A percentile compares a stretch with the other conserved stretches of the same genome.
Conservation (phyloP, 768 basidiomycete genomes). For the Lactarius sanguifluus region DNA sequence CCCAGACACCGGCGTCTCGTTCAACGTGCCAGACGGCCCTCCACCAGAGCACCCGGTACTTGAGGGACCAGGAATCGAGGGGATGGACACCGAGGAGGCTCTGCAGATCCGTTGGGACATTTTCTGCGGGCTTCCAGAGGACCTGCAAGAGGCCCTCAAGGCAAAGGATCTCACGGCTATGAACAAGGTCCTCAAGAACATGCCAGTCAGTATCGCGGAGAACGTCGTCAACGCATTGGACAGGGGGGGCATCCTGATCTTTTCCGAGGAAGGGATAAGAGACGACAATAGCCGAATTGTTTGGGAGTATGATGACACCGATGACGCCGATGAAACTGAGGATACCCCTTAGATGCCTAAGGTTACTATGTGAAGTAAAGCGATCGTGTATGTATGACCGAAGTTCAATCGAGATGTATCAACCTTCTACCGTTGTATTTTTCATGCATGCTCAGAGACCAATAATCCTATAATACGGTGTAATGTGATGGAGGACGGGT, state of each 20-base stretch:
- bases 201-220: constrained; percentile 85
- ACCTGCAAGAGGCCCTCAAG: constrained; percentile 73
- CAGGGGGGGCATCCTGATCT: constrained; percentile 86
- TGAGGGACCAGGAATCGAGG: constrained; percentile 87
- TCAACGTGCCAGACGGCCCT: constrained; percentile 95
- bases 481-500: not conserved
- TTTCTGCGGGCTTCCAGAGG: constrained; percentile 65
- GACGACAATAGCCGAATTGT: constrained; percentile 54
- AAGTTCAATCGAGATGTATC: not conserved
- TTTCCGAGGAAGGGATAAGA: constrained; percentile 71
- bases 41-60: constrained; percentile 83
- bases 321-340: constrained; percentile 22
- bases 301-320: constrained; percentile 28
- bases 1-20: constrained; percentile 67
- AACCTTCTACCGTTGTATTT: not conserved
- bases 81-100: constrained; percentile 78
- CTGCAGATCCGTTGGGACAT: constrained; percentile 91
- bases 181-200: constrained; percentile 83
- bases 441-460: not conserved
- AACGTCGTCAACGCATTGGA: constrained; percentile 77
- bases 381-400: not conserved
- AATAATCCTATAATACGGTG: not conserved
- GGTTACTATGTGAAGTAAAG: not conserved
- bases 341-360: not conserved
- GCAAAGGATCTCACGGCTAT: constrained; percentile 74